Evolutionary conservation across 306 rosid genomes (phyloP).

Genomic region (Quercus alba): DNA sequence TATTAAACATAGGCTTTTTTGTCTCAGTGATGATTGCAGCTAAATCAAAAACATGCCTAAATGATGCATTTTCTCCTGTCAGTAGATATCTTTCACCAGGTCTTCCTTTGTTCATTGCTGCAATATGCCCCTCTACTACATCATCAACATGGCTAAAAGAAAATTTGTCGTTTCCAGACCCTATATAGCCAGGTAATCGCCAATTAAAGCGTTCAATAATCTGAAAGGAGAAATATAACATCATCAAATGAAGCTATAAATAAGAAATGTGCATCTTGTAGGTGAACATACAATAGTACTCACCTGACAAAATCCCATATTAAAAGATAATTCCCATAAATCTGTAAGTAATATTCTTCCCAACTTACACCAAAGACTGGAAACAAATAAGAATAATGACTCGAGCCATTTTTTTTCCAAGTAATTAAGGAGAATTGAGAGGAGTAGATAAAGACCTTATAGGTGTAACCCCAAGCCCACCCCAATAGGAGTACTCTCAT

Average conservation of each 20-base stretch:
- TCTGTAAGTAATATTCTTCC: neutral
- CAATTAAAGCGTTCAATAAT: slow-evolving; percentile 74
- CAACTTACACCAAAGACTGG: neutral
- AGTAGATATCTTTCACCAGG: slow-evolving; percentile 72
- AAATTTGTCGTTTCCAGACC: slow-evolving; percentile 58
- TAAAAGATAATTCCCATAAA: neutral
- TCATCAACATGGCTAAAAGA: slow-evolving; percentile 88
- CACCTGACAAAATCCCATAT: neutral
- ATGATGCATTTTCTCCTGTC: slow-evolving; percentile 89
- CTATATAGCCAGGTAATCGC: slow-evolving; percentile 85
- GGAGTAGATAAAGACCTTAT: too few relatives aligned
- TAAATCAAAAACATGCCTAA: slow-evolving; percentile 63
- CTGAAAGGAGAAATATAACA: slow-evolving; percentile 29
- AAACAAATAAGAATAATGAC: neutral
- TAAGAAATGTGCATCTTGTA: neutral
- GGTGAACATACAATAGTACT: neutral
- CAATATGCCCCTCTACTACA: slow-evolving; percentile 82
- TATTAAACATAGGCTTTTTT: slow-evolving; percentile 43
- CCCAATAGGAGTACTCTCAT: neutral
- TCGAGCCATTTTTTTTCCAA: neutral
- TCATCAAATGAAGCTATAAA: slow-evolving; percentile 8
- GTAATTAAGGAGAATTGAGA: too few relatives aligned
- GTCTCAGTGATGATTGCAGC: slow-evolving; percentile 71
- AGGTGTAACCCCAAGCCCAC: too few relatives aligned
- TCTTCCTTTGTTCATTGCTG: slow-evolving; percentile 61